phyloP scores from a whole-genome alignment of 108 stramenopile species.

The Parmales sp. region DNA sequence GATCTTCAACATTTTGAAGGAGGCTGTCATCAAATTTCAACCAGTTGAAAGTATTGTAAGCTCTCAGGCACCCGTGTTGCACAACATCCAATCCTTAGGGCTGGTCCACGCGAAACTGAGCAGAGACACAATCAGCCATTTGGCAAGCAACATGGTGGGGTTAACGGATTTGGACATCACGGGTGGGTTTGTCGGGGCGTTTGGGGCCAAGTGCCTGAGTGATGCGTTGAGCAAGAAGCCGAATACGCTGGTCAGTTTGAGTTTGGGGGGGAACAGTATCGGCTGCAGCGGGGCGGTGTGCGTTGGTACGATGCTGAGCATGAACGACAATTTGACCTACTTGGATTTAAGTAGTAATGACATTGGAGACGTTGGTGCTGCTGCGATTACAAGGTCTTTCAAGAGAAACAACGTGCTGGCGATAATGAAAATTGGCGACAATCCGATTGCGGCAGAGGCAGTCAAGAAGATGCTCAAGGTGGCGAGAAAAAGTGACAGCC shows the following conservation, averaged over 20 bases:
- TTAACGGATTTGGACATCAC: neutral
- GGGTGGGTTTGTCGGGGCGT: conserved; percentile 2
- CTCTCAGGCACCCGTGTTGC: neutral
- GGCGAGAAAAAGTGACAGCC: neutral
- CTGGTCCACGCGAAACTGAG: conserved; percentile 6
- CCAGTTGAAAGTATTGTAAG: neutral
- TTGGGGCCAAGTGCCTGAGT: neutral
- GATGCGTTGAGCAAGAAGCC: neutral
- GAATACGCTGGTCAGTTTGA: neutral
- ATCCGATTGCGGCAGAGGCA: neutral
- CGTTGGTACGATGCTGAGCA: neutral
- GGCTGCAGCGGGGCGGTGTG: neutral
- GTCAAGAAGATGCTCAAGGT: neutral
- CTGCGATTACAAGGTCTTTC: neutral
- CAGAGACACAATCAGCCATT: neutral
- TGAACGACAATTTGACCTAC: neutral
- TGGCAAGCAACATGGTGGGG: neutral
- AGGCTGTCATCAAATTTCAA: neutral
- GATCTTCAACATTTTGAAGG: neutral
- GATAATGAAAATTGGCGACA: neutral
- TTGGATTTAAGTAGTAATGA: neutral
- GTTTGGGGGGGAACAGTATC: neutral
- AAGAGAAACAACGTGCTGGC: neutral
- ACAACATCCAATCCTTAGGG: neutral
- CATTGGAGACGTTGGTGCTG: neutral